These are phyloP conservation scores for Brasilioporus rufonigricans DNA, from an alignment of 768 basidiomycete species.

Conservation along the genomic window DNA sequence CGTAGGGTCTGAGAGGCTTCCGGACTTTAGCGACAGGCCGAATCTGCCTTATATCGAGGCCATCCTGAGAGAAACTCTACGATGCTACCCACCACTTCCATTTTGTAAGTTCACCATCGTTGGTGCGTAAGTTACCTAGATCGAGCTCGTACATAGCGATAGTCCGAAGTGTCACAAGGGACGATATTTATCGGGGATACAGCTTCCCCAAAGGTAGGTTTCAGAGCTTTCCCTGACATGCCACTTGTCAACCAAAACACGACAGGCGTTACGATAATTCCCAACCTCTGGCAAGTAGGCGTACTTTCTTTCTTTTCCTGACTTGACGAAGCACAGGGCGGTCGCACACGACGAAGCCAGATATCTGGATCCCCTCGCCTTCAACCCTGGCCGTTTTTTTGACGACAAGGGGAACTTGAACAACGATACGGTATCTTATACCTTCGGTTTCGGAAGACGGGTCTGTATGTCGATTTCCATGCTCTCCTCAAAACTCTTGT, in stretches of 20 bases:
- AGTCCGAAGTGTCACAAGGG: conserved; percentile 4
- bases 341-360: conserved; percentile 4
- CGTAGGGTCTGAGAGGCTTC: conserved; percentile 6
- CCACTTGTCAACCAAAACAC: background rate
- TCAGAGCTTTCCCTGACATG: too few relatives aligned
- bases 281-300: conserved; percentile 7
- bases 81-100: conserved; percentile 8
- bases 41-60: conserved; percentile 4
- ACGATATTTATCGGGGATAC: conserved; percentile 10
- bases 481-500: background rate
- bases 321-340: conserved; percentile 1
- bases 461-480: background rate
- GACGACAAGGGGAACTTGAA: conserved; percentile 6
- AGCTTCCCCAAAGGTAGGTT: conserved; percentile 8
- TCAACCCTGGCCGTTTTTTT: conserved; percentile 8
- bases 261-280: conserved; percentile 6
- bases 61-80: conserved; percentile 3
- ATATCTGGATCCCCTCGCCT: conserved; percentile 1
- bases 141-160: background rate
- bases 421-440: conserved; percentile 5
- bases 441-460: conserved; percentile 2
- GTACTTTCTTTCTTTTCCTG: background rate
- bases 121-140: background rate
- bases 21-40: background rate
- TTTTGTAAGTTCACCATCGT: background rate